Percentiles rank a stretch among this genome's conserved stretches.
These are phyloP conservation scores for Cystobasidium pallidum DNA, from an alignment of 1,284 basidiomycete genomes.

Conservation along the genomic window DNA sequence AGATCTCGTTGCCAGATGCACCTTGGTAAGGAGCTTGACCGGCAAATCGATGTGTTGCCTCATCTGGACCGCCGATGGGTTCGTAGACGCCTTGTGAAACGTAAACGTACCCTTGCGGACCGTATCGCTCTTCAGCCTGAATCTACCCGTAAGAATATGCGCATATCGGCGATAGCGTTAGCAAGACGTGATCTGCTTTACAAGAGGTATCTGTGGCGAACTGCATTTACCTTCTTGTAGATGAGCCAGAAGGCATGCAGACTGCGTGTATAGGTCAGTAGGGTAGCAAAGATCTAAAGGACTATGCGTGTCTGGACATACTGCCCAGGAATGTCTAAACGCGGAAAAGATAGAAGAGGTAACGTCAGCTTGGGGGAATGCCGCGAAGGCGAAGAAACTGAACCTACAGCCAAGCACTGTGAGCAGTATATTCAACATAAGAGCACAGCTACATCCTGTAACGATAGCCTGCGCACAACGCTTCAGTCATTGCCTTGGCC, in stretches of 20 bases:
- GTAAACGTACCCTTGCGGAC: conserved; percentile 32
- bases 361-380: conserved; percentile 7
- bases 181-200: neutral
- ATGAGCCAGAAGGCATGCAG: conserved; percentile 44
- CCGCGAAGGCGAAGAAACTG: neutral
- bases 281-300: neutral
- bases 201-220: neutral
- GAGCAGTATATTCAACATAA: conserved; percentile 35
- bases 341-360: neutral
- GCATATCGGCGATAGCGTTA: neutral
- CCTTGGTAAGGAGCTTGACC: conserved; percentile 25
- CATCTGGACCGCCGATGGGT: conserved; percentile 37
- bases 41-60: conserved; percentile 13
- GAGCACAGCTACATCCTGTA: conserved; percentile 33
- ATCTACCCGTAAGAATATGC: conserved; percentile 13
- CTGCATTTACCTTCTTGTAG: conserved; percentile 33
- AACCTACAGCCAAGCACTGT: conserved; percentile 39
- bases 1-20: conserved; percentile 16
- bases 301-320: neutral
- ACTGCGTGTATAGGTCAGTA: conserved; percentile 3
- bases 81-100: conserved; percentile 30
- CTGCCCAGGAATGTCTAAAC: conserved; percentile 43
- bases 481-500: conserved; percentile 3
- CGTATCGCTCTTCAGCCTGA: conserved; percentile 42
- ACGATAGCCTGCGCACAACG: conserved; percentile 5